These are phyloP conservation scores for Xerocomus spinulosus DNA, from an alignment of 768 basidiomycete genomes.

Conservation along the genomic window DNA sequence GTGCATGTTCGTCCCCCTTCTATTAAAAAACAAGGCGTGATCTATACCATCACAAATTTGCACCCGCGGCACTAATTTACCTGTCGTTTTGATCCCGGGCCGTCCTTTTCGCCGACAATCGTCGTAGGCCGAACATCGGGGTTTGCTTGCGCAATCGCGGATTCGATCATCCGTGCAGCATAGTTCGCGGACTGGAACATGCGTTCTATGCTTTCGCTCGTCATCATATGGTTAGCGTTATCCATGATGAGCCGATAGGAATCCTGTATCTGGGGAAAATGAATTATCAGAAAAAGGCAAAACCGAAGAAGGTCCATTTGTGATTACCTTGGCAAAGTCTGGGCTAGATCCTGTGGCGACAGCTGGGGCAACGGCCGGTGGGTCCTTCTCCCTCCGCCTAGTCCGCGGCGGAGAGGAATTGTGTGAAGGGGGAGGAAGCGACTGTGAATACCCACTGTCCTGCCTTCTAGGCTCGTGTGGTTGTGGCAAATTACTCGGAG, in stretches of 20 bases:
- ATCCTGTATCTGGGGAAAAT: conserved; percentile 35
- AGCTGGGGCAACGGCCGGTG: conserved; percentile 24
- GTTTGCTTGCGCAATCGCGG: conserved; percentile 24
- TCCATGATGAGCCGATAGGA: conserved; percentile 44
- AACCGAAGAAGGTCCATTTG: not conserved
- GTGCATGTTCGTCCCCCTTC: conserved; percentile 40
- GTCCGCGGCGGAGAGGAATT: conserved; percentile 31
- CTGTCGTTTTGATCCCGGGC: conserved; percentile 31
- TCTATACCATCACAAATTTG: conserved; percentile 31
- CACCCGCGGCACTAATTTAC: conserved; percentile 29
- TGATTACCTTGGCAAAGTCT: conserved; percentile 41
- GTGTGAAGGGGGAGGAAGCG: conserved; percentile 24
- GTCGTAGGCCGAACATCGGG: conserved; percentile 25
- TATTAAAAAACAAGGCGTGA: conserved; percentile 14
- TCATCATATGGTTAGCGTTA: conserved; percentile 29
- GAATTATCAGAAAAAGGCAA: conserved; percentile 11
- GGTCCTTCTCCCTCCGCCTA: conserved; percentile 36
- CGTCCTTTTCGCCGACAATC: conserved; percentile 28
- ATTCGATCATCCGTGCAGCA: conserved; percentile 33
- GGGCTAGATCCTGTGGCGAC: conserved; percentile 27
- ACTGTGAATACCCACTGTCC: conserved; percentile 30
- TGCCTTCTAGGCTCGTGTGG: conserved; percentile 33
- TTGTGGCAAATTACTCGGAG: conserved; percentile 20
- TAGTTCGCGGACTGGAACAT: conserved; percentile 42
- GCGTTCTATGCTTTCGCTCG: conserved; percentile 35